Evolutionary conservation across 2,329 filamentous ascomycete genomes (phyloP), one percentile per base, ranked within the genome.

Genomic region (Capronia coronata): DNA sequence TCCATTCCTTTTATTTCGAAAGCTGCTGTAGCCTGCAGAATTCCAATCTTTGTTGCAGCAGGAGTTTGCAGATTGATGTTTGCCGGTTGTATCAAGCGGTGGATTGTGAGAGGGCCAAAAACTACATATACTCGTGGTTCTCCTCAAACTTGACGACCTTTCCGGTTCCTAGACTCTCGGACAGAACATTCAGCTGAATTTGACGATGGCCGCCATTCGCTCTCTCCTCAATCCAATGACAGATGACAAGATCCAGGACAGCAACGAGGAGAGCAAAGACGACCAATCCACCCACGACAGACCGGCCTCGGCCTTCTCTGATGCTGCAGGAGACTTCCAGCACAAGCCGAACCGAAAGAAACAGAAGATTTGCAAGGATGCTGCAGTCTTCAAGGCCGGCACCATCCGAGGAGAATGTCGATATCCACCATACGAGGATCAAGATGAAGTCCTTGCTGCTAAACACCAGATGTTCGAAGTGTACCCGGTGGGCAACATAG

Each of bases 401-500:
- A 75, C 76, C 51, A 72, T 79, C 25, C 80, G 81, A 55, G 87
- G 85, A 2, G 70, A 76, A 22, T 74, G 94, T 58, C 83, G 84
- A 63, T 95, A 84, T 63, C 77, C 77, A 14, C 87, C 90, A 0
- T 83, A 80, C 63, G 87, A 95, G 63, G 71, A 76, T 40, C 67
- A 84, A 25, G 77, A 84, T 56, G 73, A 77, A 19, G 64, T 71
- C 18, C 72, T 84, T 13, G 68, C 75, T 8, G 68, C 70, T 11
- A 74, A 83, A 55, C 78, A 93, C 53, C 69, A 71, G 32, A 72
- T 71, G 32, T 91, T 85, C 62, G 72, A 78, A 13, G 73, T 96
- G 46, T 77, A 75, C 47, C 85, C 87, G 1, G 71, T 74, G 54
- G 87, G 73, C 1, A 63, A 72, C n/a, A 81, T 83, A 47, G 67